Conservation (phyloP, 257 asterid species). For the Solanum commersonii region DNA sequence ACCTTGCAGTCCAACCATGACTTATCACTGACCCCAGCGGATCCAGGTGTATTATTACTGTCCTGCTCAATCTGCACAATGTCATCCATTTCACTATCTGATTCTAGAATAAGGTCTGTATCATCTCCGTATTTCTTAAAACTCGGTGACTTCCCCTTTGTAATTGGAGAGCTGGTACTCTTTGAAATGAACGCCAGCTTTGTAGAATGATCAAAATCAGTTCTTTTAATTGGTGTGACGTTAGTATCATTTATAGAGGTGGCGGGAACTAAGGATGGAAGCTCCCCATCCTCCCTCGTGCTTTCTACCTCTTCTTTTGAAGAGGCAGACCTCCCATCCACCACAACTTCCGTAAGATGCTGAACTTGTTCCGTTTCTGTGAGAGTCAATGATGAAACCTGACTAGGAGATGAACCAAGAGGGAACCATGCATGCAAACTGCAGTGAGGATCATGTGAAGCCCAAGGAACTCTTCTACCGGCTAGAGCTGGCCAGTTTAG, state of each 20-base stretch:
- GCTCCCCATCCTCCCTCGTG: slow-evolving; percentile 87
- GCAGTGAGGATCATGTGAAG: slow-evolving; percentile 64
- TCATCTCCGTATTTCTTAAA: slow-evolving; percentile 66
- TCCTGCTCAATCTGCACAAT: slow-evolving; percentile 44
- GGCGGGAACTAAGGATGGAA: slow-evolving; percentile 46
- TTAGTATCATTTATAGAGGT: slow-evolving; percentile 30
- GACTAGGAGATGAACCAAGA: slow-evolving; percentile 22
- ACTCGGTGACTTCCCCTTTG: slow-evolving; percentile 57
- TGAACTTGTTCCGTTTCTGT: slow-evolving; percentile 42
- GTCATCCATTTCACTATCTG: slow-evolving; percentile 72
- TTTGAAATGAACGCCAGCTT: slow-evolving; percentile 57
- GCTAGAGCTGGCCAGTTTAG: slow-evolving; percentile 72
- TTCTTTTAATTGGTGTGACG: slow-evolving; percentile 29
- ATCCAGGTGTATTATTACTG: slow-evolving; percentile 20
- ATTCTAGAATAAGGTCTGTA: slow-evolving; percentile 67
- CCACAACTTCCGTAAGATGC: slow-evolving; percentile 21
- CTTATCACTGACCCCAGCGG: slow-evolving; percentile 14
- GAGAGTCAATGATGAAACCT: slow-evolving; percentile 16
- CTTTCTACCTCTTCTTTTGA: slow-evolving; percentile 56
- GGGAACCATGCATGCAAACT: slow-evolving; percentile 61
- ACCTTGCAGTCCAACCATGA: slow-evolving; percentile 59
- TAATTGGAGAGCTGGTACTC: slow-evolving; percentile 49
- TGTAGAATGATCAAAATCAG: slow-evolving; percentile 42
- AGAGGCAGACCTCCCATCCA: slow-evolving; percentile 23
- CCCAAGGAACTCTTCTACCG: slow-evolving; percentile 82